phyloP scores from a whole-genome alignment of 179 eudicot species.

The Camellia oleifera region DNA sequence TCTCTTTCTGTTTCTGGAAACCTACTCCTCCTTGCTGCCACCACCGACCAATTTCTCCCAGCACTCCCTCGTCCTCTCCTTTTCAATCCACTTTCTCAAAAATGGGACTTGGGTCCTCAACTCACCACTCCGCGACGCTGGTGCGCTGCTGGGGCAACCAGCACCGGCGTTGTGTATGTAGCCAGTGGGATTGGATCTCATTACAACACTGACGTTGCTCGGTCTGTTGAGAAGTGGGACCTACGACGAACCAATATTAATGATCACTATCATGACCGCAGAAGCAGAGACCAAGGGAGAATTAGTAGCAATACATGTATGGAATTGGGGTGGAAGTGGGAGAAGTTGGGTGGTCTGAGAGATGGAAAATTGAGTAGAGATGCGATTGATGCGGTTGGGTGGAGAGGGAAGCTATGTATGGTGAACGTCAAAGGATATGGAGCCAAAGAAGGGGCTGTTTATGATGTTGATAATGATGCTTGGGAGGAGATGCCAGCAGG shows the following conservation, averaged over 20 bases:
- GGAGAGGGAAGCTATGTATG: slow-evolving; percentile 47
- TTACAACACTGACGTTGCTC: slow-evolving; percentile 36
- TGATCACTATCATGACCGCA: background rate
- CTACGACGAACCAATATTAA: background rate
- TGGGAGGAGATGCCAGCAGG: slow-evolving; percentile 51
- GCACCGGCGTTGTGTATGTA: slow-evolving; percentile 23
- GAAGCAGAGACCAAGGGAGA: background rate
- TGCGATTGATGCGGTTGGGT: slow-evolving; percentile 51
- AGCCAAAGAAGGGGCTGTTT: slow-evolving; percentile 46
- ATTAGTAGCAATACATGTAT: background rate
- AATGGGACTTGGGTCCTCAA: slow-evolving; percentile 39
- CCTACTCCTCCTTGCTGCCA: slow-evolving; percentile 51
- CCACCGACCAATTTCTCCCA: slow-evolving; percentile 32
- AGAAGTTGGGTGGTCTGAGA: slow-evolving; percentile 15
- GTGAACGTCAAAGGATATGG: slow-evolving; percentile 46
- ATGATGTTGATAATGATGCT: slow-evolving; percentile 20
- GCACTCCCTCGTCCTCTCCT: slow-evolving; percentile 46
- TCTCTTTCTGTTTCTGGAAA: slow-evolving; percentile 33
- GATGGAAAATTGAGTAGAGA: slow-evolving; percentile 48
- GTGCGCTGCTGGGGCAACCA: slow-evolving; percentile 46
- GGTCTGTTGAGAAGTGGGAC: slow-evolving; percentile 44
- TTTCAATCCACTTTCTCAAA: slow-evolving; percentile 26
- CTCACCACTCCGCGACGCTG: slow-evolving; percentile 50
- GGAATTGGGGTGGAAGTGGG: slow-evolving; percentile 19
- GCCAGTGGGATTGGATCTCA: slow-evolving; percentile 52